A percentile compares a stretch with the other conserved stretches of the same genome.
Conservation (phyloP, 2,329 filamentous ascomycete genomes). For the Phialophora tarda region DNA sequence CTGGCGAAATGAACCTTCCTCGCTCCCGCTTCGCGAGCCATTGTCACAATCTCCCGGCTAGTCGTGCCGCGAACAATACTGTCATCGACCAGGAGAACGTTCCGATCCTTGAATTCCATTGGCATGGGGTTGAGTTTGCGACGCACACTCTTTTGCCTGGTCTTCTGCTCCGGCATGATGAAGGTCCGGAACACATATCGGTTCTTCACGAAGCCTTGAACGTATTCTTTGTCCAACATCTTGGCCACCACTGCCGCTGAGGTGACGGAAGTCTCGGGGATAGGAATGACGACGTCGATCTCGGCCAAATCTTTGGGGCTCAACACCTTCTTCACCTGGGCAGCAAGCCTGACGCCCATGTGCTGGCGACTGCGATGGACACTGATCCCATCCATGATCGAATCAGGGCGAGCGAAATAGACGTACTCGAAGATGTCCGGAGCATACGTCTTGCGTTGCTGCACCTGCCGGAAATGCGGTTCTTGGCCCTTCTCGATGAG, state of each 20-base stretch:
- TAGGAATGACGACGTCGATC: conserved; percentile 81
- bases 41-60: conserved; percentile 75
- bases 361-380: conserved; percentile 82
- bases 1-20: conserved; percentile 81
- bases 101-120: conserved; percentile 79
- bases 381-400: conserved; percentile 83
- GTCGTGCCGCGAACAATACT: conserved; percentile 88
- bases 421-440: conserved; percentile 89
- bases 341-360: conserved; percentile 82
- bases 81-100: conserved; percentile 85
- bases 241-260: conserved; percentile 78
- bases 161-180: conserved; percentile 82
- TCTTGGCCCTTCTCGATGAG: conserved; percentile 78
- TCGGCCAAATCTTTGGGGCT: conserved; percentile 72
- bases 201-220: conserved; percentile 86
- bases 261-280: conserved; percentile 82
- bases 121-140: conserved; percentile 88
- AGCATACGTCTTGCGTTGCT: conserved; percentile 70
- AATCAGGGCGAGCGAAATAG: conserved; percentile 84
- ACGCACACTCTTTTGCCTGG: conserved; percentile 82
- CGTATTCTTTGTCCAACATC: conserved; percentile 75
- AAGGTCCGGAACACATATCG: conserved; percentile 87
- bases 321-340: conserved; percentile 70
- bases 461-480: conserved; percentile 77
- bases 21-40: conserved; percentile 84